Percentiles rank a stretch among this genome's conserved stretches.
Evolutionary conservation across 2,329 filamentous ascomycete species (phyloP).

Genomic region (Colletotrichum paranaense): DNA sequence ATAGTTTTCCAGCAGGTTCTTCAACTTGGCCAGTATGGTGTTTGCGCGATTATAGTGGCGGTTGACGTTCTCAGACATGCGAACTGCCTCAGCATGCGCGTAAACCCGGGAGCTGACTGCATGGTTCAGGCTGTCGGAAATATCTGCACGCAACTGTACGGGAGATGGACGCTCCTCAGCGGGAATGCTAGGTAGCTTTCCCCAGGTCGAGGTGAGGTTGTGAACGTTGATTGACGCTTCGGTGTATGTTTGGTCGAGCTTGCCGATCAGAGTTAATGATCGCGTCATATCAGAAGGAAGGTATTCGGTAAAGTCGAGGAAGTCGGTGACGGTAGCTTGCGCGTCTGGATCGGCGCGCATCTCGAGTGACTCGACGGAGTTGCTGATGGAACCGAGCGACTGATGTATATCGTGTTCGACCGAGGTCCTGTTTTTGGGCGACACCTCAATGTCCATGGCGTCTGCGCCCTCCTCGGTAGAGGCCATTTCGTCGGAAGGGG

Average conservation of each 20-base stretch:
- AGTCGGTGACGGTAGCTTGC: slow-evolving; percentile 76
- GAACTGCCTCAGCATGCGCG: slow-evolving; percentile 70
- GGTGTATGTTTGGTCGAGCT: slow-evolving; percentile 70
- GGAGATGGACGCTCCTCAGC: slow-evolving; percentile 60
- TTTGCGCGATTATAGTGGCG: slow-evolving; percentile 72
- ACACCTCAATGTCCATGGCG: slow-evolving; percentile 47
- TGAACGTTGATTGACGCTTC: slow-evolving; percentile 66
- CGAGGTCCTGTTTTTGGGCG: slow-evolving; percentile 47
- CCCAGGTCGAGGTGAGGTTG: slow-evolving; percentile 68
- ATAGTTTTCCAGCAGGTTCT: slow-evolving; percentile 70
- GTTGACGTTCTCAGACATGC: slow-evolving; percentile 72
- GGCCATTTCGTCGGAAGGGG: slow-evolving; percentile 36
- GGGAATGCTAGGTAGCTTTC: slow-evolving; percentile 61
- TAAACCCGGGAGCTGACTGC: slow-evolving; percentile 68
- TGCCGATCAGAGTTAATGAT: slow-evolving; percentile 73
- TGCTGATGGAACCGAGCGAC: slow-evolving; percentile 47
- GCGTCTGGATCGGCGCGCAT: slow-evolving; percentile 73
- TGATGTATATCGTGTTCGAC: slow-evolving; percentile 43
- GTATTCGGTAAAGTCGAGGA: slow-evolving; percentile 77
- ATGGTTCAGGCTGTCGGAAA: slow-evolving; percentile 67
- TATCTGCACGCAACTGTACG: slow-evolving; percentile 66
- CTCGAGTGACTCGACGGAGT: slow-evolving; percentile 56
- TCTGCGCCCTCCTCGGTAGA: slow-evolving; percentile 36
- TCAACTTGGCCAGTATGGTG: slow-evolving; percentile 68
- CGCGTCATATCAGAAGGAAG: slow-evolving; percentile 74